Evolutionary conservation across 192 early-diverging fungal species (phyloP).

Genomic region (Glomus cerebriforme): DNA sequence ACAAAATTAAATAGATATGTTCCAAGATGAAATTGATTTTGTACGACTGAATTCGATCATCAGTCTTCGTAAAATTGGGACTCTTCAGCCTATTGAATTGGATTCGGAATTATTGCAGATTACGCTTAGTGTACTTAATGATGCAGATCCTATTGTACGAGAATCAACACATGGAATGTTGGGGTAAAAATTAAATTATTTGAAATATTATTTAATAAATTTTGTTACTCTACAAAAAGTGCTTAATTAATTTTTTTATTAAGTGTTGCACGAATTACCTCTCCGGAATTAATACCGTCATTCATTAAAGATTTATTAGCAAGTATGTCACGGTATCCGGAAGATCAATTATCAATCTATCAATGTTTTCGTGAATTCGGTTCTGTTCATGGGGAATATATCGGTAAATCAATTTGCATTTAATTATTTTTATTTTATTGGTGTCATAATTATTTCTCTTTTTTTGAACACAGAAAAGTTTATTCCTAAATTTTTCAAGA

Average conservation of each 20-base stretch:
- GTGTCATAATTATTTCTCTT: conserved; percentile 25
- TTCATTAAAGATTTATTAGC: conserved; percentile 61
- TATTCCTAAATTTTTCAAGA: conserved; percentile 27
- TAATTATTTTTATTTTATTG: background rate
- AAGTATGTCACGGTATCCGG: conserved; percentile 67
- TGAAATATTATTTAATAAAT: background rate
- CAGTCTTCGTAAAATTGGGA: conserved; percentile 73
- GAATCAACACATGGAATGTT: conserved; percentile 75
- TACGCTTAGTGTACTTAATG: conserved; percentile 76
- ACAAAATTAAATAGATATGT: conserved; percentile 75
- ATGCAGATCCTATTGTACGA: conserved; percentile 67
- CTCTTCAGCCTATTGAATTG: conserved; percentile 53
- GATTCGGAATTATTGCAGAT: conserved; percentile 76
- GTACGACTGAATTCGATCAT: conserved; percentile 82
- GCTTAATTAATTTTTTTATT: background rate
- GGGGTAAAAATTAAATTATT: conserved; percentile 44
- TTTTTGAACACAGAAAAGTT: conserved; percentile 21
- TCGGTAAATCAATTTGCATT: conserved; percentile 38
- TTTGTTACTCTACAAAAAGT: background rate
- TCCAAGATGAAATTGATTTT: conserved; percentile 91
- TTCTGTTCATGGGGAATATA: conserved; percentile 54
- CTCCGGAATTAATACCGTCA: conserved; percentile 44
- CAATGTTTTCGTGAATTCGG: conserved; percentile 68
- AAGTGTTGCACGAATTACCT: conserved; percentile 52
- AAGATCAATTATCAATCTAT: conserved; percentile 73